Conservation (phyloP, 2,329 filamentous ascomycete species). For the Escovopsis sp. region DNA sequence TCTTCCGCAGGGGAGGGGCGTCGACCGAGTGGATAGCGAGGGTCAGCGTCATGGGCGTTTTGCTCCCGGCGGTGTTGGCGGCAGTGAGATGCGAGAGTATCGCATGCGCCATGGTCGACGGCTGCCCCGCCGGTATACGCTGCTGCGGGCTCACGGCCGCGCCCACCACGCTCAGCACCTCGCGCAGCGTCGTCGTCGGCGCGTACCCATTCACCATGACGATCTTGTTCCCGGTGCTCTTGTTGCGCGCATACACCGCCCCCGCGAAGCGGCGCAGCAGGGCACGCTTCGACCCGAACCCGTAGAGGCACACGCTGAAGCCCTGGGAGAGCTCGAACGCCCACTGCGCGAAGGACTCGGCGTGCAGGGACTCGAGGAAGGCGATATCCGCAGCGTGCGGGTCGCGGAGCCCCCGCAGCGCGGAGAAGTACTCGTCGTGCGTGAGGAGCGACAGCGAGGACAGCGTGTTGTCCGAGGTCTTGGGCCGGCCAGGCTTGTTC, state of each 20-base stretch:
- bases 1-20: conserved; percentile 56
- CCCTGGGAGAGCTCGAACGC: conserved; percentile 72
- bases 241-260: conserved; percentile 34
- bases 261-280: conserved; percentile 63
- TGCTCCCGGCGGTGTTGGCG: too few relatives aligned
- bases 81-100: conserved; percentile 44
- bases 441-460: conserved; percentile 61
- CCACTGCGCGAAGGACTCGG: conserved; percentile 81
- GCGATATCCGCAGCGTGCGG: conserved; percentile 54
- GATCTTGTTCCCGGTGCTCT: conserved; percentile 29
- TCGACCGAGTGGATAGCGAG: conserved; percentile 81
- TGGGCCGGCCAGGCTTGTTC: conserved; percentile 64
- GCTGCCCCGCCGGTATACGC: conserved; percentile 43
- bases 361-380: conserved; percentile 60
- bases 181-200: conserved; percentile 47
- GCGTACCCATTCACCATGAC: conserved; percentile 80
- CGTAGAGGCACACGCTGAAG: conserved; percentile 83
- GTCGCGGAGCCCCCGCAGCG: conserved; percentile 46
- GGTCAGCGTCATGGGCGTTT: conserved; percentile 35
- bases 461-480: conserved; percentile 78
- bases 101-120: conserved; percentile 50
- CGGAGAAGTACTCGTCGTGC: conserved; percentile 78
- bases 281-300: conserved; percentile 74
- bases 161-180: conserved; percentile 55
- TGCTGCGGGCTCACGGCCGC: conserved; percentile 26